Percentiles rank a stretch among this genome's conserved stretches.
These are phyloP conservation scores for Lachnellula subtilissima DNA, from an alignment of 2,329 filamentous ascomycete species.

Conservation along the genomic window DNA sequence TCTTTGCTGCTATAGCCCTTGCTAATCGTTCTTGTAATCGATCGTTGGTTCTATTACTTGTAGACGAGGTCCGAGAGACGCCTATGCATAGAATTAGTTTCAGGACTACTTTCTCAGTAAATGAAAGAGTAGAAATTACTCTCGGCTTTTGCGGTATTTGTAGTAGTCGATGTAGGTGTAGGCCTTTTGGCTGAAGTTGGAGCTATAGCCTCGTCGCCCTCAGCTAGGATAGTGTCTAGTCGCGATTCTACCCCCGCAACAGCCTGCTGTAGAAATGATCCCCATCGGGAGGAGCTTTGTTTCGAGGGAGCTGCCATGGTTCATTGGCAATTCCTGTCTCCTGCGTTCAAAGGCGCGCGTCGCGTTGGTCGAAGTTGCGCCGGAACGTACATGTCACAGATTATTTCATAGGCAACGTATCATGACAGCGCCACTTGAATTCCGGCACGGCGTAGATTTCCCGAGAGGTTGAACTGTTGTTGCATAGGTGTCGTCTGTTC, in stretches of 20 bases:
- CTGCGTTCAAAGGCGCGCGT: constrained; percentile 15
- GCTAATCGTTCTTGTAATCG: constrained; percentile 85
- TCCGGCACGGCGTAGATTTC: background rate
- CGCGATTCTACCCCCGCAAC: constrained; percentile 91
- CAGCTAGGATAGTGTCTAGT: constrained; percentile 84
- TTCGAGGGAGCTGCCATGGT: constrained; percentile 31
- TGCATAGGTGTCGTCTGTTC: background rate
- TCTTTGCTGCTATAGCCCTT: constrained; percentile 75
- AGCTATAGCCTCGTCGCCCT: constrained; percentile 54
- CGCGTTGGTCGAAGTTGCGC: constrained; percentile 14
- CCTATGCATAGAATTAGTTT: constrained; percentile 29
- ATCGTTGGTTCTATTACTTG: constrained; percentile 63
- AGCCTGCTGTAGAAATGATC: constrained; percentile 78
- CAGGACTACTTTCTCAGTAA: background rate
- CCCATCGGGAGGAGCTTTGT: constrained; percentile 63
- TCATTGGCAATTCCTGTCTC: constrained; percentile 5
- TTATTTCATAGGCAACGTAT: constrained; percentile 6
- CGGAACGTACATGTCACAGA: constrained; percentile 20
- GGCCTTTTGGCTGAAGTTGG: constrained; percentile 37
- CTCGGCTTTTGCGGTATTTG: constrained; percentile 32
- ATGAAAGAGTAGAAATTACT: constrained; percentile 25
- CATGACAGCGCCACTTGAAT: background rate
- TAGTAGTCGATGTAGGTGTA: constrained; percentile 33
- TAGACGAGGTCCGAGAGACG: constrained; percentile 60
- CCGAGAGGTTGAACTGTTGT: background rate